Base-by-base conservation (phyloP, 768 basidiomycete genomes). In the Lepiota subincarnata region DNA sequence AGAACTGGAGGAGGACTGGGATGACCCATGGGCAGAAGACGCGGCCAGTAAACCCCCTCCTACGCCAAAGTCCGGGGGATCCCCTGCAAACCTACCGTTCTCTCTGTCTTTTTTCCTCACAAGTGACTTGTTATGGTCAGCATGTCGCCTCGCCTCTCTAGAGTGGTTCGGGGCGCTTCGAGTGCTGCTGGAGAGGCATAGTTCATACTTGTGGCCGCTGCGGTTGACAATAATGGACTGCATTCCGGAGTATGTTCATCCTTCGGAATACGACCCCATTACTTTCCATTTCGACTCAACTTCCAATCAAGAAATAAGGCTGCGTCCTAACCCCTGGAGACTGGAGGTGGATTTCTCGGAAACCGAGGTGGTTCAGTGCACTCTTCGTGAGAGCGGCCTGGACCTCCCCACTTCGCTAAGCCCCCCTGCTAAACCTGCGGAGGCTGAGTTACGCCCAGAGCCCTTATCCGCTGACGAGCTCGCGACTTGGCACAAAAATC, bases 1-100 rank as follows among this genome's bases (percentile, higher is more conserved):
- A 50, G 73, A 74, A 18, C 74, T 76, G 50, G 81, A 82, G 38
- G 87, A 86, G 48, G 89, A 86, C 87, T 81, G 83, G 60, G 88
- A 86, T 60, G 86, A 89, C 64, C 87, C 88, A 11, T 90, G 87
- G 87, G 83, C 74, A 35, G 85, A 89, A 24, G 67, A 62, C 41
- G 55, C 62, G 22, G 51, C 57, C 13, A 55, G 59, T 40, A 62
- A 63, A 42, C 67, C 73, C 0, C 64, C 62, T 35, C 68, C 71
- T 41, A 63, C 62, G 37, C 52, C 68, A 8, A 59, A 63, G n/a
- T 53, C 72, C 11, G 55, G 61, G 34, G 52, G 31, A 56, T 60
- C 74, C 68, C 62, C 64, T 68, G 18, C 75, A 76, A 46, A 61
- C 20, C 24, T 57, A 7, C 59, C 56, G 5, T 50, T 92, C 22